Conservation (phyloP, 345 rosid species). For the Eutrema heterophyllum region DNA sequence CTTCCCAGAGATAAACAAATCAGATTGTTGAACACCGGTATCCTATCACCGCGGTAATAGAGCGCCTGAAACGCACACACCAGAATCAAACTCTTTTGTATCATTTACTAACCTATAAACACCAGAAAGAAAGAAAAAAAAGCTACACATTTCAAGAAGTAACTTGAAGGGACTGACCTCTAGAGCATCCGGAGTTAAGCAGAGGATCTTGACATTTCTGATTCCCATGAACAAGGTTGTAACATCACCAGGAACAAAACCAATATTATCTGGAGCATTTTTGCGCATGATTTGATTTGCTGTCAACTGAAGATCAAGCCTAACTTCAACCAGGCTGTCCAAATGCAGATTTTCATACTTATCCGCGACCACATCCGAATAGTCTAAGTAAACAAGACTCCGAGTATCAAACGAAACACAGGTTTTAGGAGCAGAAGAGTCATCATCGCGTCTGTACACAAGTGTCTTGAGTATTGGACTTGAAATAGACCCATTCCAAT, state of each 20-base stretch:
- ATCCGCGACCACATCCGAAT: constrained; percentile 18
- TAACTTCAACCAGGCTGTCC: constrained; percentile 24
- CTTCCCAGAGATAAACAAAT: constrained; percentile 22
- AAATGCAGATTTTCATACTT: not conserved
- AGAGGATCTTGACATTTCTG: constrained; percentile 18
- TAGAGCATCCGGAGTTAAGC: constrained; percentile 28
- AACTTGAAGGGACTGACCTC: constrained; percentile 13
- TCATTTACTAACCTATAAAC: not conserved
- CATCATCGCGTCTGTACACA: not conserved
- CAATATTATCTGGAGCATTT: not conserved
- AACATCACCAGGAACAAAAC: constrained; percentile 20
- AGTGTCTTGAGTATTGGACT: not conserved
- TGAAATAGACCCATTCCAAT: constrained; percentile 19
- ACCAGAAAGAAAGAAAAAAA: not conserved
- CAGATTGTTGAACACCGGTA: constrained; percentile 23
- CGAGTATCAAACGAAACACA: constrained; percentile 25
- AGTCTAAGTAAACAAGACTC: constrained; percentile 22
- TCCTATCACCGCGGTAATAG: constrained; percentile 20
- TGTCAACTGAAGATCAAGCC: constrained; percentile 12
- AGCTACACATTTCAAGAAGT: not conserved
- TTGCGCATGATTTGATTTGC: constrained; percentile 19
- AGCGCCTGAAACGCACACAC: constrained; percentile 18
- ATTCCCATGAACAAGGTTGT: constrained; percentile 9
- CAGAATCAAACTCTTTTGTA: not conserved
- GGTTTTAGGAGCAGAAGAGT: constrained; percentile 1